Percentiles rank a stretch among this genome's conserved stretches.
Evolutionary conservation across 169 alveolate genomes (phyloP).

Genomic region (Plasmodium fragile): DNA sequence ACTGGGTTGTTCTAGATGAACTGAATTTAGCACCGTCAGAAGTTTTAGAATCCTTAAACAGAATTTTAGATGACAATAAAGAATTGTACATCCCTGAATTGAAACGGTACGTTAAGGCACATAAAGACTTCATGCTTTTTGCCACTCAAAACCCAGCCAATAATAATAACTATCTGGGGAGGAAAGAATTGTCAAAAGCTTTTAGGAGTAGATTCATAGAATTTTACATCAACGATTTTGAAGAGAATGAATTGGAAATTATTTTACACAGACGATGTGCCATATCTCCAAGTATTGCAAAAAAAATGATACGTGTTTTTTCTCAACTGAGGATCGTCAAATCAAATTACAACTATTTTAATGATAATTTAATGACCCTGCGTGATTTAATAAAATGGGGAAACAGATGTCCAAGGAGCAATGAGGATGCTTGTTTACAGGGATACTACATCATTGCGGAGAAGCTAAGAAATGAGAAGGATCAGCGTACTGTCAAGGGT

Average conservation of each 20-base stretch:
- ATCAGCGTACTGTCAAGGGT: constrained; percentile 87
- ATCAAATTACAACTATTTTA: constrained; percentile 82
- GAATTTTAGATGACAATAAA: constrained; percentile 99
- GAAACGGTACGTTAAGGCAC: constrained; percentile 95
- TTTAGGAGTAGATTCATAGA: constrained; percentile 98
- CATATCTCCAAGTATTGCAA: constrained; percentile 94
- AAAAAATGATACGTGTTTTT: constrained; percentile 94
- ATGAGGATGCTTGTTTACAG: constrained; percentile 90
- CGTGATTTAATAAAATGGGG: constrained; percentile 99
- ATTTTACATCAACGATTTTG: constrained; percentile 94
- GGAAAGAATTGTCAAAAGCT: constrained; percentile 98
- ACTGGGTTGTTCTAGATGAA: constrained; percentile 99
- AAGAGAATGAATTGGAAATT: constrained; percentile 92
- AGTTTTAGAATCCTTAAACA: constrained; percentile 97
- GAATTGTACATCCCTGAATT: constrained; percentile 98
- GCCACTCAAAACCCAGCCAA: constrained; percentile 99
- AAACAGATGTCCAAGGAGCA: constrained; percentile 90
- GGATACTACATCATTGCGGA: constrained; percentile 96
- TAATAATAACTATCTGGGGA: constrained; percentile 98
- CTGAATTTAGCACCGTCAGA: constrained; percentile 99
- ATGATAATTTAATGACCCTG: constrained; percentile 94
- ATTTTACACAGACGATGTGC: constrained; percentile 95
- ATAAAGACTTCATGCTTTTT: constrained; percentile 97
- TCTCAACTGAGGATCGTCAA: constrained; percentile 92
- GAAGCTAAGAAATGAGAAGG: constrained; percentile 92